Evolutionary conservation across 2,329 filamentous ascomycete genomes (phyloP).

Genomic region (Neonectria punicea): DNA sequence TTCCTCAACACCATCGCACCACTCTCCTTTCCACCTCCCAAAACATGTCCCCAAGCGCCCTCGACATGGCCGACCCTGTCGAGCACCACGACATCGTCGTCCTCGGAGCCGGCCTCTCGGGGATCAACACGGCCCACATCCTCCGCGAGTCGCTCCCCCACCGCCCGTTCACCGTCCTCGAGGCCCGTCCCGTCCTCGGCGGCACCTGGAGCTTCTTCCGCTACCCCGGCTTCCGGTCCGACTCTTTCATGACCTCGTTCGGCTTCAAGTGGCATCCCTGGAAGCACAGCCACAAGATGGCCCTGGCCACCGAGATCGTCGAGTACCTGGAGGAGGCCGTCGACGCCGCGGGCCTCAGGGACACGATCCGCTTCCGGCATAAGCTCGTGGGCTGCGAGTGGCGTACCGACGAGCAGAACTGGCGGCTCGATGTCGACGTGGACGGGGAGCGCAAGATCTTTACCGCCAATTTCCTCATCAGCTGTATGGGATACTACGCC

Average conservation of each 20-base stretch:
- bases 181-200: slow-evolving; percentile 72
- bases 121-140: slow-evolving; percentile 78
- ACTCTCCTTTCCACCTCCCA: background rate
- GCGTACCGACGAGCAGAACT: slow-evolving; percentile 65
- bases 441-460: slow-evolving; percentile 40
- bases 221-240: slow-evolving; percentile 78
- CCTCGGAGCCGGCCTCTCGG: slow-evolving; percentile 77
- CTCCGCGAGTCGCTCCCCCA: slow-evolving; percentile 67
- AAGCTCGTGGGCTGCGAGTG: slow-evolving; percentile 62
- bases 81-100: slow-evolving; percentile 66
- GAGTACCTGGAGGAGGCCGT: slow-evolving; percentile 66
- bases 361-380: slow-evolving; percentile 63
- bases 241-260: slow-evolving; percentile 70
- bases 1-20: background rate
- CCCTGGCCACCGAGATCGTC: slow-evolving; percentile 61
- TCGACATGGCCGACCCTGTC: slow-evolving; percentile 28
- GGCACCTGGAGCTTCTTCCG: slow-evolving; percentile 84
- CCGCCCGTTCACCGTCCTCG: slow-evolving; percentile 71
- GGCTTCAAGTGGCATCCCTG: slow-evolving; percentile 79
- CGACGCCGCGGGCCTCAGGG: slow-evolving; percentile 60
- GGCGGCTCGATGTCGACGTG: slow-evolving; percentile 60
- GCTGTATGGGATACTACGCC: slow-evolving; percentile 76
- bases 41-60: background rate
- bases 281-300: slow-evolving; percentile 64
- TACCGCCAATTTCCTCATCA: slow-evolving; percentile 66